Evolutionary conservation across 176 grass and related monocot species (phyloP).

Genomic region (Triticum monococcum): DNA sequence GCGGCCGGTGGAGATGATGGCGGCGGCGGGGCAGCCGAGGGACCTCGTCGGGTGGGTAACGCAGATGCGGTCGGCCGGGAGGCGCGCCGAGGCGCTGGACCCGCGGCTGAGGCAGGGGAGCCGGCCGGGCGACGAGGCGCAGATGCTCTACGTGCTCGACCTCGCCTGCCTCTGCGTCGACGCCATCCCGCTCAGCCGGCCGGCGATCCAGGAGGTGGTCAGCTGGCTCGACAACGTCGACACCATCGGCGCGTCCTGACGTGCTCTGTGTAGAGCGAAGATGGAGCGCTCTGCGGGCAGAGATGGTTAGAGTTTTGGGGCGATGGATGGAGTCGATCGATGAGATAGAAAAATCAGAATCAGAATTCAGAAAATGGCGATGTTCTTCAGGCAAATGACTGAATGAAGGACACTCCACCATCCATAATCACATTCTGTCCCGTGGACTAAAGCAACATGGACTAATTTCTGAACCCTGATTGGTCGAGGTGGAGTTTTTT

Average conservation of each 20-base stretch:
- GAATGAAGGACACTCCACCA: neutral
- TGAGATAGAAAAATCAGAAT: neutral
- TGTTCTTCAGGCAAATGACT: neutral
- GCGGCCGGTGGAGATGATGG: slow-evolving; percentile 34
- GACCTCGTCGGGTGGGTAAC: slow-evolving; percentile 40
- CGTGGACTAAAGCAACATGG: too few relatives aligned
- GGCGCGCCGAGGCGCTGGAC: slow-evolving; percentile 29
- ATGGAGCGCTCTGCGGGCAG: neutral
- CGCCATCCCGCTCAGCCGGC: slow-evolving; percentile 41
- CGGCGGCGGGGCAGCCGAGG: neutral
- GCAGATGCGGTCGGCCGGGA: slow-evolving; percentile 29
- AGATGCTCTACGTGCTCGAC: slow-evolving; percentile 59
- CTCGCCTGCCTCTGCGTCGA: slow-evolving; percentile 47
- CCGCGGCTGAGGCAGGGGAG: neutral
- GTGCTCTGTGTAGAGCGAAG: neutral
- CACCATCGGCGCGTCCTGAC: neutral
- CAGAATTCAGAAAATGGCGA: neutral
- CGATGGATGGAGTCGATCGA: neutral
- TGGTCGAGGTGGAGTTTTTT: too few relatives aligned
- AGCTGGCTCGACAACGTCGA: slow-evolving; percentile 57
- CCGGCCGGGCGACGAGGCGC: slow-evolving; percentile 10
- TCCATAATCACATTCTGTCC: neutral
- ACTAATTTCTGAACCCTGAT: too few relatives aligned
- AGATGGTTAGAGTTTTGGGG: neutral
- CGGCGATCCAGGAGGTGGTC: slow-evolving; percentile 49